These are phyloP conservation scores for Scedosporium apiospermum DNA, from an alignment of 2,329 filamentous ascomycete genomes.

Conservation along the genomic window DNA sequence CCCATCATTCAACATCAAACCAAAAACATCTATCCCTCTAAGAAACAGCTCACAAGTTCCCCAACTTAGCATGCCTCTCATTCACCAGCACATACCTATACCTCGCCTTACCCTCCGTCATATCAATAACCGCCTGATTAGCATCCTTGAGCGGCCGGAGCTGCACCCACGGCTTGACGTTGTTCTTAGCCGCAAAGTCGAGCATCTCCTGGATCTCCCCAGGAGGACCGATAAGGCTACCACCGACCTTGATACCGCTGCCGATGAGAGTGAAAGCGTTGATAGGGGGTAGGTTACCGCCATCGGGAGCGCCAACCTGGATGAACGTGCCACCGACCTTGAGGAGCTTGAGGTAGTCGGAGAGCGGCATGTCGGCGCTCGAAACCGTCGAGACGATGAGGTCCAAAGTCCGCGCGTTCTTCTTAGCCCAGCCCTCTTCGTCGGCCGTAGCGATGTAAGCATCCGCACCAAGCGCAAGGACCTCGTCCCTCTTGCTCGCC, in stretches of 20 bases:
- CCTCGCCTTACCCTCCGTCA: constrained; percentile 42
- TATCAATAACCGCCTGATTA: constrained; percentile 44
- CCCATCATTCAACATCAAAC: neutral
- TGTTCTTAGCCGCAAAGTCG: constrained; percentile 44
- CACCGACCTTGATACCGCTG: constrained; percentile 42
- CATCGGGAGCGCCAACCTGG: constrained; percentile 40
- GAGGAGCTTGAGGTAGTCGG: constrained; percentile 51
- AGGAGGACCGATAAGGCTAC: constrained; percentile 37
- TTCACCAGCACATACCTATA: constrained; percentile 38
- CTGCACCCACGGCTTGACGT: constrained; percentile 47
- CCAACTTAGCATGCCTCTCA: constrained; percentile 14
- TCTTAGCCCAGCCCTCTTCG: constrained; percentile 43
- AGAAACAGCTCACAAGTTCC: neutral
- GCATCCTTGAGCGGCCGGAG: constrained; percentile 43
- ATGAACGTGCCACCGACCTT: constrained; percentile 51
- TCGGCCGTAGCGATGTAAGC: constrained; percentile 33
- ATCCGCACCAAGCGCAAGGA: constrained; percentile 47
- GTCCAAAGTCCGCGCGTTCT: constrained; percentile 41
- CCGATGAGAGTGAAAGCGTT: constrained; percentile 45
- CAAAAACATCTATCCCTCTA: neutral
- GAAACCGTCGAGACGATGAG: constrained; percentile 51
- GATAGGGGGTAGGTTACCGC: constrained; percentile 20
- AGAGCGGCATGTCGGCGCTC: constrained; percentile 43
- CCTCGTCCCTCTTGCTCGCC: constrained; percentile 43
- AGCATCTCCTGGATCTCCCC: constrained; percentile 51